Conservation (phyloP, 768 basidiomycete genomes). For the Lactifluus pinguis region DNA sequence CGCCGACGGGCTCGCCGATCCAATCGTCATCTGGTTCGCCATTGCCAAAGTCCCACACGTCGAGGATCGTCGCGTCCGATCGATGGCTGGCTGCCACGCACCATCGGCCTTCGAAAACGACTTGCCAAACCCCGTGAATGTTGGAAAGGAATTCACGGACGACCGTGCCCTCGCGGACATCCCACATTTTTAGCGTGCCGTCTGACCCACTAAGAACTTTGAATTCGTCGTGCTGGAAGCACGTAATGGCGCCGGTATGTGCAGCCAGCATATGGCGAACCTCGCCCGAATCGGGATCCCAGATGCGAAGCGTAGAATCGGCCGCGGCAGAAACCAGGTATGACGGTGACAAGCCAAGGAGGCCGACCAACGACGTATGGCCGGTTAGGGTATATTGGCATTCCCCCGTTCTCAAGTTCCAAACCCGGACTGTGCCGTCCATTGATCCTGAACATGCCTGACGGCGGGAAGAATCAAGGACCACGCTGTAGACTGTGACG, state of each 20-base stretch:
- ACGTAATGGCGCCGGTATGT: slow-evolving; percentile 97
- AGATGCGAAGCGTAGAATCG: slow-evolving; percentile 88
- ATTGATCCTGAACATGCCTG: slow-evolving; percentile 96
- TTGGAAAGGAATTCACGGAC: slow-evolving; percentile 85
- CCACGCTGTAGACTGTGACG: slow-evolving; percentile 82
- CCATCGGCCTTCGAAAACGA: slow-evolving; percentile 89
- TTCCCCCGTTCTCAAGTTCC: slow-evolving; percentile 78
- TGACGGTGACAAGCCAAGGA: slow-evolving; percentile 83
- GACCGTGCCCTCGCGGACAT: slow-evolving; percentile 76
- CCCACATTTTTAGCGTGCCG: slow-evolving; percentile 98
- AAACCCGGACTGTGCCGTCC: slow-evolving; percentile 95
- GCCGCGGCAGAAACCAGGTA: slow-evolving; percentile 93
- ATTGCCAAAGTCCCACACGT: slow-evolving; percentile 85
- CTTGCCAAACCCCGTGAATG: slow-evolving; percentile 96
- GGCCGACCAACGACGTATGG: slow-evolving; percentile 90
- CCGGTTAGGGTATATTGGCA: slow-evolving; percentile 77
- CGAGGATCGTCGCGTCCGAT: slow-evolving; percentile 65
- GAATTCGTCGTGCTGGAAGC: slow-evolving; percentile 98
- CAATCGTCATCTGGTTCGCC: slow-evolving; percentile 63
- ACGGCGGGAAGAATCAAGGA: slow-evolving; percentile 75
- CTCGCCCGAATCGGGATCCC: slow-evolving; percentile 83
- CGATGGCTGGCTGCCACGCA: slow-evolving; percentile 91
- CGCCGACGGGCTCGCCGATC: slow-evolving; percentile 69
- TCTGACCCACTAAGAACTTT: slow-evolving; percentile 94
- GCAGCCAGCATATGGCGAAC: slow-evolving; percentile 76